A percentile compares a stretch with the other conserved stretches of the same genome.
Evolutionary conservation across 257 asterid species (phyloP).

Genomic region (Leptodermis oblonga): DNA sequence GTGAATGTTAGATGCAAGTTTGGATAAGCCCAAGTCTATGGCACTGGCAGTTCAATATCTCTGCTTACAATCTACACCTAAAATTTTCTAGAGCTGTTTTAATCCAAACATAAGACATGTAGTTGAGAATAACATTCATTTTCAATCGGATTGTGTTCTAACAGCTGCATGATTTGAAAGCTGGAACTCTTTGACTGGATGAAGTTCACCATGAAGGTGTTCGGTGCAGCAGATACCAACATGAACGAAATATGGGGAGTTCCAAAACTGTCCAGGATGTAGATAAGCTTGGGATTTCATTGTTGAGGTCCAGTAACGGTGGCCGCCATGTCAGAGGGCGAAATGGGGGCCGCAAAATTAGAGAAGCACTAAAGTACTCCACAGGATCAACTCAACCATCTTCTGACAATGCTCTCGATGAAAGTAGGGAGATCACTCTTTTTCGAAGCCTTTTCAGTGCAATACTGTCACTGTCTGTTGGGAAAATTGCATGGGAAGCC

Average conservation of each 20-base stretch:
- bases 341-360: background rate
- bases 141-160: background rate
- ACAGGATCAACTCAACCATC: background rate
- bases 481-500: slow-evolving; percentile 55
- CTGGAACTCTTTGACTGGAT: slow-evolving; percentile 35
- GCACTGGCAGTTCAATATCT: too few relatives aligned
- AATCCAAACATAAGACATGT: background rate
- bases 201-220: slow-evolving; percentile 37
- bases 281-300: slow-evolving; percentile 2
- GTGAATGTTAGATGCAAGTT: too few relatives aligned
- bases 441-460: slow-evolving; percentile 53
- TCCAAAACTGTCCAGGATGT: slow-evolving; percentile 1
- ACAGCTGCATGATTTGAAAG: slow-evolving; percentile 50
- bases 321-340: slow-evolving; percentile 5
- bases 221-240: slow-evolving; percentile 13
- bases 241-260: too few relatives aligned
- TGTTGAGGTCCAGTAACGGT: slow-evolving; percentile 1
- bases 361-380: background rate
- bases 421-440: slow-evolving; percentile 41
- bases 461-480: slow-evolving; percentile 48
- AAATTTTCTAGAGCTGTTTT: background rate
- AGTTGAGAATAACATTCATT: background rate
- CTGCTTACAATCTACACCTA: too few relatives aligned
- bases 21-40: too few relatives aligned
- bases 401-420: slow-evolving; percentile 6